phyloP scores from a whole-genome alignment of 352 stramenopile genomes.

The Blastocystis sp. region DNA sequence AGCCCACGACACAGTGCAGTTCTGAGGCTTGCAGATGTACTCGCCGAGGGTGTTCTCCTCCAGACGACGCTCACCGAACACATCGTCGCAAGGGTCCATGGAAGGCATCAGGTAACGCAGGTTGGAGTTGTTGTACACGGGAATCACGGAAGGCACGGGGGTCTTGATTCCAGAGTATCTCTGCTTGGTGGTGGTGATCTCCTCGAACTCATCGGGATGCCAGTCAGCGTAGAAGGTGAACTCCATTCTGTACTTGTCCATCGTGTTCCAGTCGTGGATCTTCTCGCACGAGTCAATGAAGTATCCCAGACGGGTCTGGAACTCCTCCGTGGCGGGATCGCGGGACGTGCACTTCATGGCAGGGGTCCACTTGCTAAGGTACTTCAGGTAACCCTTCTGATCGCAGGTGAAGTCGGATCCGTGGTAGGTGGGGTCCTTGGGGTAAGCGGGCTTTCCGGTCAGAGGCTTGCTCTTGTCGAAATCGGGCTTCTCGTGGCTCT shows the following conservation, averaged over 20 bases:
- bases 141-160: background rate
- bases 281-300: background rate
- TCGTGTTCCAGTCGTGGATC: background rate
- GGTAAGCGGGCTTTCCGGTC: slow-evolving; percentile 10
- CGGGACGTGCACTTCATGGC: background rate
- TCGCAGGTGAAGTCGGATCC: background rate
- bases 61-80: background rate
- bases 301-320: background rate
- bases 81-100: background rate
- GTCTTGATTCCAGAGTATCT: background rate
- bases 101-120: slow-evolving; percentile 5
- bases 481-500: background rate
- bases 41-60: background rate
- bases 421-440: background rate
- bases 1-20: background rate
- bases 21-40: background rate
- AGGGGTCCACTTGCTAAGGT: background rate
- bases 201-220: slow-evolving; percentile 9
- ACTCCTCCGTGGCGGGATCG: background rate
- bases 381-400: background rate
- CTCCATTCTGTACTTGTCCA: background rate
- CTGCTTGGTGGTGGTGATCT: background rate
- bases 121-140: background rate
- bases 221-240: slow-evolving; percentile 1
- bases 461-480: slow-evolving; percentile 33